A percentile compares a stretch with the other conserved stretches of the same genome.
These are phyloP conservation scores for slime mould (Dictyostelium discoideum) DNA, from an alignment of 78 protist genomes.

Conservation along the genomic window DNA sequence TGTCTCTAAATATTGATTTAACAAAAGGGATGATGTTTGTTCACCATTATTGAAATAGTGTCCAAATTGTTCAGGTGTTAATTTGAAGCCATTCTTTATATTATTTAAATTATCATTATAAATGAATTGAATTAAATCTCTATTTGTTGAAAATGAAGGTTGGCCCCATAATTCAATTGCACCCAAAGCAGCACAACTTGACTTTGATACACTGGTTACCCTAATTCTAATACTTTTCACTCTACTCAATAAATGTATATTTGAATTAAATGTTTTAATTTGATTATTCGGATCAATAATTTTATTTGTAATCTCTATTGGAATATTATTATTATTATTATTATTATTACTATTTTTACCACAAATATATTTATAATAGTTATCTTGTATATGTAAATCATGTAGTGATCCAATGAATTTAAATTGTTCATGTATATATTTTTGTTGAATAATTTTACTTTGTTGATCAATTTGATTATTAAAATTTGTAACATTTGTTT, in stretches of 20 bases:
- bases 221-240: constrained; percentile 57
- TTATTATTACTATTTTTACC: neutral
- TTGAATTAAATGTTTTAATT: constrained; percentile 45
- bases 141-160: constrained; percentile 3
- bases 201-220: constrained; percentile 38
- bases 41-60: neutral
- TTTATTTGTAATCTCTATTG: neutral
- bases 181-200: constrained; percentile 62
- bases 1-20: neutral
- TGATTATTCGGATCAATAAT: neutral
- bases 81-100: neutral
- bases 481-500: neutral
- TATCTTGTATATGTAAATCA: constrained; percentile 24
- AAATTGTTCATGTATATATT: constrained; percentile 45
- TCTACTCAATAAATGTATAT: constrained; percentile 28
- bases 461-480: neutral
- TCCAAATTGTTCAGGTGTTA: neutral
- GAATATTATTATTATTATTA: neutral
- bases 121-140: neutral
- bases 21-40: neutral
- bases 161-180: constrained; percentile 66
- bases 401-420: constrained; percentile 38
- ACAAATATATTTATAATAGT: neutral
- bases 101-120: constrained; percentile 8
- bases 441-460: neutral